Percentiles rank a stretch among this genome's conserved stretches.
These are phyloP conservation scores for Termitomyces bulborhizus DNA, from an alignment of 768 basidiomycete species.

Conservation along the genomic window DNA sequence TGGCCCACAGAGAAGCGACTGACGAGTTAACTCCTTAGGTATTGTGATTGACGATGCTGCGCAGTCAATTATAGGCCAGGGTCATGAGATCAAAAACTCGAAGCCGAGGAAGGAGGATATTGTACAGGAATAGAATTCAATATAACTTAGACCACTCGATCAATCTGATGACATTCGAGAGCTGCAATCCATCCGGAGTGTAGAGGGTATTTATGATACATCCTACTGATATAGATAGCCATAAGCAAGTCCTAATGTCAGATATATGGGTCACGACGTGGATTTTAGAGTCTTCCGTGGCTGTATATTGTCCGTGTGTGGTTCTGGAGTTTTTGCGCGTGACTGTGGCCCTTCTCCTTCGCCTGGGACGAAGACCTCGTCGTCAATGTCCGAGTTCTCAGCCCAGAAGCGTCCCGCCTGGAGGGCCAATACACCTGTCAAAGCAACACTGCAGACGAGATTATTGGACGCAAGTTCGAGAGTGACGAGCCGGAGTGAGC, in stretches of 20 bases:
- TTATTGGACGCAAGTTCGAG: slow-evolving; percentile 80
- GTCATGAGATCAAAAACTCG: slow-evolving; percentile 72
- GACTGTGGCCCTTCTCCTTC: slow-evolving; percentile 21
- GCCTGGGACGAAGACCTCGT: slow-evolving; percentile 33
- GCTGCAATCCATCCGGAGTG: slow-evolving; percentile 2
- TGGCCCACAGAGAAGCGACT: not conserved
- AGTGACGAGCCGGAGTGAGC: slow-evolving; percentile 51
- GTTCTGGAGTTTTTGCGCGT: slow-evolving; percentile 26
- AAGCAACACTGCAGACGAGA: slow-evolving; percentile 80
- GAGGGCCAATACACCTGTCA: slow-evolving; percentile 80
- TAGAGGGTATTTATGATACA: slow-evolving; percentile 19
- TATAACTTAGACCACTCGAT: slow-evolving; percentile 2
- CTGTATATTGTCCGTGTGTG: slow-evolving; percentile 10
- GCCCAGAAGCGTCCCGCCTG: slow-evolving; percentile 87
- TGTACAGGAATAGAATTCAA: slow-evolving; percentile 55
- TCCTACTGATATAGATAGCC: slow-evolving; percentile 13
- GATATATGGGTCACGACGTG: not conserved
- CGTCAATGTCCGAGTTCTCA: slow-evolving; percentile 62
- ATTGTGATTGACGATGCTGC: slow-evolving; percentile 84
- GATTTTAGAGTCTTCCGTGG: not conserved
- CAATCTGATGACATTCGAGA: slow-evolving; percentile 5
- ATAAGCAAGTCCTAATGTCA: slow-evolving; percentile 1
- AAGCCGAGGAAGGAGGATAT: slow-evolving; percentile 96
- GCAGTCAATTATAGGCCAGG: slow-evolving; percentile 76
- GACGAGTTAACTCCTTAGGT: slow-evolving; percentile 33